Evolutionary conservation across 805 yeast genomes (phyloP).

Genomic region (Myxozyma kluyveri): DNA sequence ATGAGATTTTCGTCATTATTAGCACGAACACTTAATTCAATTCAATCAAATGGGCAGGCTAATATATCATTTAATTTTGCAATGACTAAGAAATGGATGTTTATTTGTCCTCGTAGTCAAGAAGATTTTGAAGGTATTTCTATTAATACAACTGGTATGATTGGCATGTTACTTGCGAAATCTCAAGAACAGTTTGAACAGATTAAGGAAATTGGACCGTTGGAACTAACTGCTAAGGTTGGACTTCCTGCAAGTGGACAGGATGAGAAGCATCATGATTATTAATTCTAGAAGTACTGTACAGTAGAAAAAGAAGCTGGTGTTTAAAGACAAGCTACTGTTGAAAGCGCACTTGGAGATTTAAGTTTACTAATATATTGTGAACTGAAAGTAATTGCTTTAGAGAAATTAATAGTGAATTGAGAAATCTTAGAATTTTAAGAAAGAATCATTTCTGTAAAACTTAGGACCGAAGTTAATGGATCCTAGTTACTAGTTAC

Average conservation of each 20-base stretch:
- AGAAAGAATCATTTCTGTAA: background rate
- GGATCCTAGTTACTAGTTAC: too few relatives aligned
- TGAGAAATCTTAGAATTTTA: too few relatives aligned
- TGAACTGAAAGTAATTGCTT: too few relatives aligned
- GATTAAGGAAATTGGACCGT: slow-evolving; percentile 44
- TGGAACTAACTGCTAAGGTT: slow-evolving; percentile 55
- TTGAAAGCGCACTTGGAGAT: background rate
- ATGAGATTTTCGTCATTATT: slow-evolving; percentile 69
- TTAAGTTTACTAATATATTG: background rate
- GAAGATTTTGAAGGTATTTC: slow-evolving; percentile 57
- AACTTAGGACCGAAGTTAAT: too few relatives aligned
- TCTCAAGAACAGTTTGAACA: slow-evolving; percentile 51
- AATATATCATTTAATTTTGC: slow-evolving; percentile 73
- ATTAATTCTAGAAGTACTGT: slow-evolving; percentile 4
- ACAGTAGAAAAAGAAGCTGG: too few relatives aligned
- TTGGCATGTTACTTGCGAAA: slow-evolving; percentile 78
- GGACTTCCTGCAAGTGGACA: slow-evolving; percentile 52
- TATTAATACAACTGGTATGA: slow-evolving; percentile 74
- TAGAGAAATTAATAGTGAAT: too few relatives aligned
- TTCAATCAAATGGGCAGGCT: slow-evolving; percentile 34
- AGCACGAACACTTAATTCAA: slow-evolving; percentile 65
- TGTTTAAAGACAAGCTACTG: too few relatives aligned
- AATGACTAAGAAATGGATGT: slow-evolving; percentile 78
- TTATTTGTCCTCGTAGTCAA: slow-evolving; percentile 75
- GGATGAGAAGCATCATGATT: slow-evolving; percentile 29